A percentile compares a stretch with the other conserved stretches of the same genome.
phyloP scores from a whole-genome alignment of 805 yeast species.

The Zygotorulaspora florentina region DNA sequence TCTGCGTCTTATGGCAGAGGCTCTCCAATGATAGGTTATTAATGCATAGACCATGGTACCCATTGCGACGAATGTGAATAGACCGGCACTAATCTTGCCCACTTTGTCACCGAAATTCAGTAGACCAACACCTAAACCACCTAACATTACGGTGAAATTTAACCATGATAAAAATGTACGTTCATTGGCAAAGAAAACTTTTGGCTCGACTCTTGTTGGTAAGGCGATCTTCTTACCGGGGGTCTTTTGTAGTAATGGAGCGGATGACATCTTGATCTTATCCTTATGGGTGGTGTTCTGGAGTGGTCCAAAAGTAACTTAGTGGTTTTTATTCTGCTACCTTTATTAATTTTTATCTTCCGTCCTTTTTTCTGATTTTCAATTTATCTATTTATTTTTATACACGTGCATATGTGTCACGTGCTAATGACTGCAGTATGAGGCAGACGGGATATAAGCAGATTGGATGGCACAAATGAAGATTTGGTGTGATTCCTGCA shows the following conservation, averaged over 20 bases:
- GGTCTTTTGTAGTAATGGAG: constrained; percentile 68
- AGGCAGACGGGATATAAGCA: background rate
- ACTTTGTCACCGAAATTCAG: constrained; percentile 93
- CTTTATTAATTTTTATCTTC: background rate
- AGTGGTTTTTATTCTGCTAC: too few species aligned
- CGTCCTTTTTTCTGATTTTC: background rate
- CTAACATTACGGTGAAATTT: constrained; percentile 96
- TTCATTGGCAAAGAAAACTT: constrained; percentile 97
- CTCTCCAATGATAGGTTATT: constrained; percentile 98
- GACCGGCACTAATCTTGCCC: constrained; percentile 88
- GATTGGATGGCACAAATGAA: too few species aligned
- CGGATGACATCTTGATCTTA: constrained; percentile 45
- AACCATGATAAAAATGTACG: constrained; percentile 98
- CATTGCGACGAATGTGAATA: constrained; percentile 95
- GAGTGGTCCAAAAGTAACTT: background rate
- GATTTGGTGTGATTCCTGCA: too few species aligned
- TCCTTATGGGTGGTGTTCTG: background rate
- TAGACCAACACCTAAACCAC: constrained; percentile 93
- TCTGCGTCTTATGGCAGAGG: constrained; percentile 94
- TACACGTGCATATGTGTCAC: background rate
- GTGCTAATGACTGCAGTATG: background rate
- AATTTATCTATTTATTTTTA: background rate
- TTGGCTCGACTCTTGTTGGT: constrained; percentile 98
- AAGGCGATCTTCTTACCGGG: constrained; percentile 92
- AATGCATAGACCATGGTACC: constrained; percentile 95